These are phyloP conservation scores for Pinus tabuliformis DNA, from an alignment of 75 land plant genomes.

Conservation along the genomic window DNA sequence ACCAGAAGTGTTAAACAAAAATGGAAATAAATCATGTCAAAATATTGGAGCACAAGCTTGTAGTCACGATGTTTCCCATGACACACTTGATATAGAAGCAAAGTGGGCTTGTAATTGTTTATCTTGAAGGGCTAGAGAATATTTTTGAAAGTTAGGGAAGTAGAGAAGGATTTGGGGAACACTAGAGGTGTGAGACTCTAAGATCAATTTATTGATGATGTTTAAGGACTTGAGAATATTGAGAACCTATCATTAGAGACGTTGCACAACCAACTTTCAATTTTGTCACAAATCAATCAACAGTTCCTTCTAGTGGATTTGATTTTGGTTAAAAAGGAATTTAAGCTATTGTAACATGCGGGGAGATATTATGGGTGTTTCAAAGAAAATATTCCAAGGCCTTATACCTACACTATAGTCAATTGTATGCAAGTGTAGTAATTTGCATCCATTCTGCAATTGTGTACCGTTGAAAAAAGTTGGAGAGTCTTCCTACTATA, in stretches of 20 bases:
- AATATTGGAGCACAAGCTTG: too few species aligned
- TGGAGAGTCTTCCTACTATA: too few species aligned
- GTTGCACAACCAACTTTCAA: conserved; percentile 30
- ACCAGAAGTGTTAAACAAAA: too few species aligned
- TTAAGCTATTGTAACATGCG: neutral
- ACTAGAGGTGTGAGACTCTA: conserved; percentile 52
- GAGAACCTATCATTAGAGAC: conserved; percentile 66
- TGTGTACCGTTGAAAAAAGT: too few species aligned
- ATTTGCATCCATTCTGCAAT: too few species aligned
- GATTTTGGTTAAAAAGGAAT: conserved; percentile 16
- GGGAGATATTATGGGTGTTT: neutral
- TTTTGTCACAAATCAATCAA: conserved; percentile 20
- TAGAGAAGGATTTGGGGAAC: conserved; percentile 56
- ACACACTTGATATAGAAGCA: too few species aligned
- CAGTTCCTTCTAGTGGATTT: conserved; percentile 27
- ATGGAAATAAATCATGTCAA: too few species aligned
- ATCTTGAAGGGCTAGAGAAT: conserved; percentile 78
- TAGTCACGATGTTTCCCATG: too few species aligned
- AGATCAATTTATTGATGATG: conserved; percentile 67
- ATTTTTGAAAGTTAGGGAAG: conserved; percentile 75
- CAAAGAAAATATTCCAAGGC: neutral
- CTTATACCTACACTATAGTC: neutral
- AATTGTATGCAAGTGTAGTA: neutral
- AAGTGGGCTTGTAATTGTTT: conserved; percentile 44
- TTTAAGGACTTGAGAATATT: conserved; percentile 73